Conservation (phyloP, 139 green algal genomes). For the Eudorina sp. region DNA sequence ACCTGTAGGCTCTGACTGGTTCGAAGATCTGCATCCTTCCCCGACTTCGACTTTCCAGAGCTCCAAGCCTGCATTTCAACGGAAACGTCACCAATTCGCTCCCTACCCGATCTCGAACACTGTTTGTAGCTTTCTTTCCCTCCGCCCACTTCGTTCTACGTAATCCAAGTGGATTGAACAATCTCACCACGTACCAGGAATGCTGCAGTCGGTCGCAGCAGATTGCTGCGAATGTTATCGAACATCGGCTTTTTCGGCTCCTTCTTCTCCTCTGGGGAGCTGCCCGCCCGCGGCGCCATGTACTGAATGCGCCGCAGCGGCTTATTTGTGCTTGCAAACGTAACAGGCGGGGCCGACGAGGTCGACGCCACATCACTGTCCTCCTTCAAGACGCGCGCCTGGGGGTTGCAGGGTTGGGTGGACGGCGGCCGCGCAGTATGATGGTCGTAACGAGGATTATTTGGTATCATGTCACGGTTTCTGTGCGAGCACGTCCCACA, state of each 20-base stretch:
- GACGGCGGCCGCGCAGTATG: no score
- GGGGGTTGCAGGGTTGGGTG: no score
- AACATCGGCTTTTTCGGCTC: constrained; percentile 45
- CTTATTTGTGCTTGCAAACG: constrained; percentile 46
- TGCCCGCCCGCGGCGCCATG: not conserved
- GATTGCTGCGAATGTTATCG: constrained; percentile 50
- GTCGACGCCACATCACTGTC: constrained; percentile 1
- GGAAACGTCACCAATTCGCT: no score
- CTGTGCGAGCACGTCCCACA: no score
- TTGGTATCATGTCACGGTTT: no score
- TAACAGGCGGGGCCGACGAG: not conserved
- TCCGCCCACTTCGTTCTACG: no score
- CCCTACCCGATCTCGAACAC: no score
- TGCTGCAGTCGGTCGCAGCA: constrained; percentile 45
- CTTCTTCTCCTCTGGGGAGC: constrained; percentile 44
- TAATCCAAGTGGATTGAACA: no score
- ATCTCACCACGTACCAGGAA: constrained; percentile 50
- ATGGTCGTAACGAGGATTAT: no score
- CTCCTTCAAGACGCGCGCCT: constrained; percentile 36
- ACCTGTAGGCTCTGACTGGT: constrained; percentile 37
- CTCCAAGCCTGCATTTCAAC: constrained; percentile 43
- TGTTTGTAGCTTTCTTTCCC: no score
- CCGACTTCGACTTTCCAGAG: constrained; percentile 7
- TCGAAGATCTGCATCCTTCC: constrained; percentile 21
- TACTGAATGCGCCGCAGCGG: constrained; percentile 29